A percentile compares a stretch with the other conserved stretches of the same genome.
These are phyloP conservation scores for Aspergillus affinis DNA, from an alignment of 495 filamentous ascomycete genomes.

Conservation along the genomic window DNA sequence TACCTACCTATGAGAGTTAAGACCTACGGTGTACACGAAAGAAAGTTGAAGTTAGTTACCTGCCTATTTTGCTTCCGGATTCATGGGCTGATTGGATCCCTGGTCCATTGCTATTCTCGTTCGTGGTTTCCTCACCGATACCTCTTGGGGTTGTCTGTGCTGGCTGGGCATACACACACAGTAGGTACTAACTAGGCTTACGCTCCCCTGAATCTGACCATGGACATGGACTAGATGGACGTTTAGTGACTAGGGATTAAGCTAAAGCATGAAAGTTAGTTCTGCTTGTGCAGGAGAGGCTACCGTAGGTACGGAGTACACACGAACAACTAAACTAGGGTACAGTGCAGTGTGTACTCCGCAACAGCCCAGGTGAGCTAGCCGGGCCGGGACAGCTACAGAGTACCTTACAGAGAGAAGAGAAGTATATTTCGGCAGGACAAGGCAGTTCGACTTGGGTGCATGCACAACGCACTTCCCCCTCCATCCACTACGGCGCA, in stretches of 20 bases:
- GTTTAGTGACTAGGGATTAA: not conserved
- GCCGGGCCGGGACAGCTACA: too few relatives aligned
- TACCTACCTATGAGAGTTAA: not conserved
- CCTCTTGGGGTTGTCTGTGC: not conserved
- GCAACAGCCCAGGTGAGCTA: too few relatives aligned
- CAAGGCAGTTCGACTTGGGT: not conserved
- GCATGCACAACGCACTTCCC: too few relatives aligned
- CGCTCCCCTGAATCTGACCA: constrained; percentile 4
- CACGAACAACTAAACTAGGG: too few relatives aligned
- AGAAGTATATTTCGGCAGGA: not conserved
- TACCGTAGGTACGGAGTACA: not conserved
- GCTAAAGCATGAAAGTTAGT: not conserved
- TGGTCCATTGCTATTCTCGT: constrained; percentile 2
- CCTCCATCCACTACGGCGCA: not conserved
- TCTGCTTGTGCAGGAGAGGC: not conserved
- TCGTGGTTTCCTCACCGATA: constrained; percentile 18
- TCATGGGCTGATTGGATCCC: constrained; percentile 8
- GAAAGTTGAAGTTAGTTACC: constrained; percentile 8
- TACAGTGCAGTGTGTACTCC: too few relatives aligned
- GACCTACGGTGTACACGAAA: not conserved
- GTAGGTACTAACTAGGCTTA: too few relatives aligned
- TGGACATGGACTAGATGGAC: not conserved
- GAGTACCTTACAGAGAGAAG: too few relatives aligned
- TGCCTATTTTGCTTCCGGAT: not conserved
- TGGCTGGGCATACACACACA: not conserved